Base-by-base conservation (phyloP, 164 flowering plant species). In the Stephania yunnanensis region DNA sequence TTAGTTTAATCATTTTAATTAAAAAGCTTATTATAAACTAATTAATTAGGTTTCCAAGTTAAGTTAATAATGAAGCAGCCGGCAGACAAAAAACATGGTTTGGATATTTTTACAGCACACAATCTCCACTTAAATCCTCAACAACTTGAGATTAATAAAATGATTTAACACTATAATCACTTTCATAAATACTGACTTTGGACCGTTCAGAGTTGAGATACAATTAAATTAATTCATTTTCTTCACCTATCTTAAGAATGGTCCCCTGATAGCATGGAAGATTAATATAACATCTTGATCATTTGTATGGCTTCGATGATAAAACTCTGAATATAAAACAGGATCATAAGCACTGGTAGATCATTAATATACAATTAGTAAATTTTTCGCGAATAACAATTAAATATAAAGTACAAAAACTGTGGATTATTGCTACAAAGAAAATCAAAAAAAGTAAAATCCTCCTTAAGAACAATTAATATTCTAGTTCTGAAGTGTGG, bases 11-110 rank as follows among this genome's bases (percentile, higher is more conserved):
- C 6, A 10, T 17, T 67, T 67, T 15, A 10, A 7, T 58, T 6
- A 15, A 58, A 3, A 58, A 6, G 20, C 5, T 58, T 15, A 15
- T 13, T 9, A 50, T n/a, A 65, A 52, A 42, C n/a, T 61, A 72
- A 64, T 69, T 61, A 73, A 52, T 68, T 31, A 45, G 73, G 71
- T 77, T 69, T 78, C 48, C 73, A 17, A 64, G 72, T 19, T 48
- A 44, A 58, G 55, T 50, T 25, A 15, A 10, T 22, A 29, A 66
- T 17, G 22, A 55, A 55, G 15, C 4, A 10, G 48, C 48, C 29
- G 45, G 65, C 9, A 11, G 44, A 15, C 64, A 45, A 78, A 45
- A 78, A 78, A 74, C 69, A 7, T 69, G 31, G n/a, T 36, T 30
- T 68, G 10, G 45, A 36, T 68, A 12, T 31, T 69, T 31, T 45